Evolutionary conservation across 177 flowering plant genomes (phyloP).

Genomic region (Vitis hybrid): DNA sequence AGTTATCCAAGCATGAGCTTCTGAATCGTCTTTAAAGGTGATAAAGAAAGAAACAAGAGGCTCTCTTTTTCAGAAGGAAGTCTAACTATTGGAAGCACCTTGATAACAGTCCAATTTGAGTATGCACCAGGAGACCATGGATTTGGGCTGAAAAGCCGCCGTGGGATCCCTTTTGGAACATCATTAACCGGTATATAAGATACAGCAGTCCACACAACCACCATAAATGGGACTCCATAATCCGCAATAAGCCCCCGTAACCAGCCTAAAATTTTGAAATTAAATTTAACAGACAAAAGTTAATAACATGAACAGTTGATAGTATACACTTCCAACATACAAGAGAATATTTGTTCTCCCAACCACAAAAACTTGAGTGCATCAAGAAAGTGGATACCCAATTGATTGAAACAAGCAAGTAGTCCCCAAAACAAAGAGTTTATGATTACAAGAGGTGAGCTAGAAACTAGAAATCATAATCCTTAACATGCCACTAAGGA

Average conservation of each 20-base stretch:
- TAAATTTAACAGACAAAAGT: conserved; percentile 13
- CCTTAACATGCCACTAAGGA: background rate
- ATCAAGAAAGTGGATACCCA: no score
- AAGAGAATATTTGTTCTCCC: no score
- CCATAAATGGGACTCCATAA: conserved; percentile 97
- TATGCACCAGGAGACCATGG: conserved; percentile 97
- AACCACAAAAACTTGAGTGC: background rate
- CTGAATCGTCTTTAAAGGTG: background rate
- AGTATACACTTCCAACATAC: background rate
- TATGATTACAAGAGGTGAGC: background rate
- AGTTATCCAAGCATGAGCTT: conserved; percentile 17
- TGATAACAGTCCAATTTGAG: conserved; percentile 90
- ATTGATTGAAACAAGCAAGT: background rate
- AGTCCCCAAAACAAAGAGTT: conserved; percentile 2
- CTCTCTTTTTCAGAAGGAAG: conserved; percentile 3
- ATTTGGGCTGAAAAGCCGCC: conserved; percentile 91
- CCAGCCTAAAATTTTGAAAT: conserved; percentile 48
- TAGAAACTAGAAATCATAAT: background rate
- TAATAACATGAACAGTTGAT: background rate
- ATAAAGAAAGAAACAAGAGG: background rate
- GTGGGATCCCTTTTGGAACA: conserved; percentile 92
- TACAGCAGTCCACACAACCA: conserved; percentile 84
- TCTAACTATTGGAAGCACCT: conserved; percentile 38
- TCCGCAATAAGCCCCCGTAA: conserved; percentile 89
- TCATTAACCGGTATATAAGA: conserved; percentile 72